phyloP scores from a whole-genome alignment of 495 filamentous ascomycete species.

The Lasiosphaeria hispida region DNA sequence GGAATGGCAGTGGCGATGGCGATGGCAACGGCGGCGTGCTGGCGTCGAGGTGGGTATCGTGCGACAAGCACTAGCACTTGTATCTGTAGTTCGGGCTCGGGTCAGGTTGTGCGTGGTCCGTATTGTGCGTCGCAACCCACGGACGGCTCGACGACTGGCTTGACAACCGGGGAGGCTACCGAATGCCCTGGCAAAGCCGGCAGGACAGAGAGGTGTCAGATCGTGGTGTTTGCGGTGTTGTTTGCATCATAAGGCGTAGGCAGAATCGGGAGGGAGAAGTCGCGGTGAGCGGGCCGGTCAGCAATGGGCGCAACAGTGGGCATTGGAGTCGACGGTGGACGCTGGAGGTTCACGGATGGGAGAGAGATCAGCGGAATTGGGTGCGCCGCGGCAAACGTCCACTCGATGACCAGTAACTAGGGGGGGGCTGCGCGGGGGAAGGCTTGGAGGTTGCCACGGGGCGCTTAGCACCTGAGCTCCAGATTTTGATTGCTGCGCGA shows the following conservation, averaged over 20 bases:
- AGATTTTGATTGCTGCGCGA: too few relatives aligned
- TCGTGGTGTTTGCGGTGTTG: background rate
- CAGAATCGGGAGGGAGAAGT: background rate
- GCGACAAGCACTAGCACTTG: background rate
- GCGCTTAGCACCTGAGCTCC: too few relatives aligned
- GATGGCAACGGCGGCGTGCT: too few relatives aligned
- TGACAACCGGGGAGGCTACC: background rate
- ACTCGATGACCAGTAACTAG: too few relatives aligned
- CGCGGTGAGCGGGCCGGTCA: conserved; percentile 2
- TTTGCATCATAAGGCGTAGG: conserved; percentile 1
- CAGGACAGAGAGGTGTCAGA: conserved; percentile 6
- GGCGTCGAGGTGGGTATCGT: background rate
- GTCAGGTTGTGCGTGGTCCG: background rate
- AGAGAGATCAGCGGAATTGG: too few relatives aligned
- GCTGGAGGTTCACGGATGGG: too few relatives aligned
- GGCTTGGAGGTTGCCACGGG: too few relatives aligned
- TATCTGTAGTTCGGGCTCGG: background rate
- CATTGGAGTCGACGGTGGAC: background rate
- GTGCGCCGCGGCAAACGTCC: too few relatives aligned
- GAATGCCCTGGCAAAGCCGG: conserved; percentile 11
- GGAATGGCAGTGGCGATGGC: too few relatives aligned
- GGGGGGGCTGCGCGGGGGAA: too few relatives aligned
- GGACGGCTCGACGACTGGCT: background rate
- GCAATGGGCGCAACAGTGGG: background rate
- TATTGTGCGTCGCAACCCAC: background rate